Base-by-base conservation (phyloP, 345 rosid genomes). In the Salix viminalis region DNA sequence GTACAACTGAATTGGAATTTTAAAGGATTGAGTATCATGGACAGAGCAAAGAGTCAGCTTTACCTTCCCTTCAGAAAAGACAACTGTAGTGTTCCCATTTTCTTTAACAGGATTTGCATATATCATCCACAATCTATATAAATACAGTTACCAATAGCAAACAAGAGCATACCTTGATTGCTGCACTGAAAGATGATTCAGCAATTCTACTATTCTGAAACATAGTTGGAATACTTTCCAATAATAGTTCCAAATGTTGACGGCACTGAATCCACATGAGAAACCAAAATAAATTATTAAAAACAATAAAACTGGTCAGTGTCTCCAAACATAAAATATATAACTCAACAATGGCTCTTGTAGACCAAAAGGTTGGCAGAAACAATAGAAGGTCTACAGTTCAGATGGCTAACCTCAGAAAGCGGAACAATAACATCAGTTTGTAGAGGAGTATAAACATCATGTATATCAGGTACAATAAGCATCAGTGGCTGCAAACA, bases 151-250 rank as follows among this genome's bases (percentile, higher is more conserved):
- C 61, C 26, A 23, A 28, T 23, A 58, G 11, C 58, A 14, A 15
- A 77, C 69, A 83, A 70, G 39, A 23, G 23, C 73, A 81, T 86
- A 93, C 99, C 98, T 93, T 90, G 76, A 91, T 87, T 77, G 98
- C 98, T 69, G 99, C 98, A 86, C 98, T 97, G 84, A 96, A 96
- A 78, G 98, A 93, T 65, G 99, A 96, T 86, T 96, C 99, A 61
- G 95, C 93, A 70, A 88, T 91, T 87, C 80, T 88, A 85, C 87
- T 91, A 83, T 84, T 89, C 84, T 90, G 90, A 85, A 96, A 96
- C 98, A 94, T 91, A 62, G 89, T 85, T 67, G 99, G 99, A 82
- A 96, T 96, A 82, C 89, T 94, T 80, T 96, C 99, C 83, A 96
- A 86, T 86, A 94, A 84, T 62, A 91, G 89, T 89, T 96, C 98